These are phyloP conservation scores for Parathielavia hyrcaniae DNA, from an alignment of 495 filamentous ascomycete species.

Conservation along the genomic window DNA sequence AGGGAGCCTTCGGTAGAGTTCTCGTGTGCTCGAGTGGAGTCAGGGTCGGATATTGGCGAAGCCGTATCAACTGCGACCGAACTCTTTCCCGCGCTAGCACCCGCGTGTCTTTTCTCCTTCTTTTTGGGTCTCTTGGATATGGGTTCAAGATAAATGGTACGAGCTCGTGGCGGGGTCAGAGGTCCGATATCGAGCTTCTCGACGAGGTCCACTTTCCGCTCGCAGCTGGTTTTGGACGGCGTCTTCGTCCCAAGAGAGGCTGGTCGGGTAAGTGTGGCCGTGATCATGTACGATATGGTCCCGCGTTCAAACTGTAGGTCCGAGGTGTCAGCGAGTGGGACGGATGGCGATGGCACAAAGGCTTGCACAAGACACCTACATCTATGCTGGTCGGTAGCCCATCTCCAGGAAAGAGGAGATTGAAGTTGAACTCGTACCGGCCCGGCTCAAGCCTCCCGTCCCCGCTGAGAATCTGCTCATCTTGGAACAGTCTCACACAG, in stretches of 20 bases:
- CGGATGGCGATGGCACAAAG: background rate
- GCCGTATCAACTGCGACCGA: slow-evolving; percentile 25
- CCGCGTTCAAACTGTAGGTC: slow-evolving; percentile 80
- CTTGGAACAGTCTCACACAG: slow-evolving; percentile 78
- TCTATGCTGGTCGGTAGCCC: slow-evolving; percentile 88
- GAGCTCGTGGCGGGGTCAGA: slow-evolving; percentile 53
- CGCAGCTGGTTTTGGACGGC: slow-evolving; percentile 67
- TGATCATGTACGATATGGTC: slow-evolving; percentile 83
- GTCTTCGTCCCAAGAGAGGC: slow-evolving; percentile 54
- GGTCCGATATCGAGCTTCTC: slow-evolving; percentile 61
- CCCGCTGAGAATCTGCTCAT: slow-evolving; percentile 83
- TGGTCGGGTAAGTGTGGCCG: slow-evolving; percentile 82
- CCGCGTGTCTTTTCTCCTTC: slow-evolving; percentile 47
- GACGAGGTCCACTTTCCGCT: slow-evolving; percentile 68
- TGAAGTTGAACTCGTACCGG: slow-evolving; percentile 88
- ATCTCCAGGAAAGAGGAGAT: slow-evolving; percentile 70
- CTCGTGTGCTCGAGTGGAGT: slow-evolving; percentile 37
- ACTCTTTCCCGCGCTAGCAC: slow-evolving; percentile 22
- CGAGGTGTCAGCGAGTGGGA: slow-evolving; percentile 22
- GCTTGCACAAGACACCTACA: slow-evolving; percentile 49
- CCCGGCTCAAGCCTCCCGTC: slow-evolving; percentile 81
- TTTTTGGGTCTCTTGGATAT: slow-evolving; percentile 52
- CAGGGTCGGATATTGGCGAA: slow-evolving; percentile 34
- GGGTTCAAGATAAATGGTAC: slow-evolving; percentile 76
- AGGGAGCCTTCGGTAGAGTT: slow-evolving; percentile 40